phyloP scores from a whole-genome alignment of 2,329 filamentous ascomycete genomes.

The Botrytis fabae region DNA sequence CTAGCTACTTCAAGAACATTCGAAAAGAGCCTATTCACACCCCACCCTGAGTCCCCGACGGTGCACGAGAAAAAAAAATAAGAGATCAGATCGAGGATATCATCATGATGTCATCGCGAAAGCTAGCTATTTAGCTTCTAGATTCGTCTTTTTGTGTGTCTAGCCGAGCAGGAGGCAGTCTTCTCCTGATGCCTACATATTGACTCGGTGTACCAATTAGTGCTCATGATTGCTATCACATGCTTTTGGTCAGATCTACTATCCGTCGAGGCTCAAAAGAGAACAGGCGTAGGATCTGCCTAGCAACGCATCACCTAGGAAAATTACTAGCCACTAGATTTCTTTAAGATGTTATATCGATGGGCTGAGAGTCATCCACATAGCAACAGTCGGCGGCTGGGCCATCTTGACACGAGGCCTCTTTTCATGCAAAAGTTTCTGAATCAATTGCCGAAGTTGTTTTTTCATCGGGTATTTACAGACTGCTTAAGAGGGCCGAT shows the following conservation, averaged over 20 bases:
- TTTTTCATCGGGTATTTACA: neutral
- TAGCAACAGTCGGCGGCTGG: neutral
- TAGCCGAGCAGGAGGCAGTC: neutral
- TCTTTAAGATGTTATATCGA: neutral
- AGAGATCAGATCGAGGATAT: neutral
- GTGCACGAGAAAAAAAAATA: neutral
- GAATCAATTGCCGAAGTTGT: neutral
- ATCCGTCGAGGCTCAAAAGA: neutral
- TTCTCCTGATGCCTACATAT: neutral
- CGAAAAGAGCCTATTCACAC: neutral
- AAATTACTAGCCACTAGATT: neutral
- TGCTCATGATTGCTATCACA: neutral
- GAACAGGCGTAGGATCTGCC: neutral
- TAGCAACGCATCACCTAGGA: neutral
- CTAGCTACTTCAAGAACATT: too few relatives aligned
- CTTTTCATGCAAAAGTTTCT: neutral
- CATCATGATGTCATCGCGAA: neutral
- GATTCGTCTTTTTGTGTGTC: neutral
- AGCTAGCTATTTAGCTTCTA: neutral
- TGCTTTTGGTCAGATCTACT: neutral
- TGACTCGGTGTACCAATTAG: neutral
- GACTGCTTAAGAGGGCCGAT: neutral
- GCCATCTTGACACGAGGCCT: neutral
- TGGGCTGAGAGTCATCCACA: neutral
- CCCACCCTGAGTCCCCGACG: fast-evolving